phyloP scores from a whole-genome alignment of 2,329 filamentous ascomycete genomes.

The Xylaria sp. region DNA sequence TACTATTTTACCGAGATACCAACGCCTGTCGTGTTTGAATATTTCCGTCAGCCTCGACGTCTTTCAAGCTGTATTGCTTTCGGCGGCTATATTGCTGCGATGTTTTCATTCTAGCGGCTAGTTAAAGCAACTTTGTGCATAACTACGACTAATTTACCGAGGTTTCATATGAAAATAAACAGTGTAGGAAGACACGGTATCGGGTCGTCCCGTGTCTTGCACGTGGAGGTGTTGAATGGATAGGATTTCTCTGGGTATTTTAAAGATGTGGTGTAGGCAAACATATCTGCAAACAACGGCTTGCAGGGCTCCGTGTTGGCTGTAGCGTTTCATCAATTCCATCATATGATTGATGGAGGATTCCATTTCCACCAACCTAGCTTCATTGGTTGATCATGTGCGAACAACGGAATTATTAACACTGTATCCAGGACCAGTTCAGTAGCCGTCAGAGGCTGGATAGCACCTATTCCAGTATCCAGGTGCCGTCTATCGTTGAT shows the following conservation, averaged over 20 bases:
- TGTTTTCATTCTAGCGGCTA: not conserved
- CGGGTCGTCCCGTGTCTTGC: not conserved
- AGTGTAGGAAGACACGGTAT: not conserved
- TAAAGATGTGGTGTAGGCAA: not conserved
- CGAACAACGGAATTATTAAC: not conserved
- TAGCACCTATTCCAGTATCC: not conserved
- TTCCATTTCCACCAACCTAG: slow-evolving; percentile 29
- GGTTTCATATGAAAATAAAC: no score
- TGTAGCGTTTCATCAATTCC: not conserved
- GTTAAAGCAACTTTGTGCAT: no score
- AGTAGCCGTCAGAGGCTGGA: not conserved
- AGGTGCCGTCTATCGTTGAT: not conserved
- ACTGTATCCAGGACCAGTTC: not conserved
- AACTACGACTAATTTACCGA: no score
- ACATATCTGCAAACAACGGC: not conserved
- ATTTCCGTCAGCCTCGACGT: not conserved
- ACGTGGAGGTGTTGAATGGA: slow-evolving; percentile 11
- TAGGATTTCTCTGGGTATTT: not conserved
- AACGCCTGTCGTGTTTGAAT: not conserved
- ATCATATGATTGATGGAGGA: slow-evolving; percentile 32
- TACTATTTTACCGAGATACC: not conserved
- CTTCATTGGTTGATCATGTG: not conserved
- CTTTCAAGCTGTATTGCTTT: not conserved
- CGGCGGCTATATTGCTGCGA: not conserved
- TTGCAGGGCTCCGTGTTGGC: not conserved